Conservation (phyloP, 441 rosid species). For the Gossypium schwendimanii region DNA sequence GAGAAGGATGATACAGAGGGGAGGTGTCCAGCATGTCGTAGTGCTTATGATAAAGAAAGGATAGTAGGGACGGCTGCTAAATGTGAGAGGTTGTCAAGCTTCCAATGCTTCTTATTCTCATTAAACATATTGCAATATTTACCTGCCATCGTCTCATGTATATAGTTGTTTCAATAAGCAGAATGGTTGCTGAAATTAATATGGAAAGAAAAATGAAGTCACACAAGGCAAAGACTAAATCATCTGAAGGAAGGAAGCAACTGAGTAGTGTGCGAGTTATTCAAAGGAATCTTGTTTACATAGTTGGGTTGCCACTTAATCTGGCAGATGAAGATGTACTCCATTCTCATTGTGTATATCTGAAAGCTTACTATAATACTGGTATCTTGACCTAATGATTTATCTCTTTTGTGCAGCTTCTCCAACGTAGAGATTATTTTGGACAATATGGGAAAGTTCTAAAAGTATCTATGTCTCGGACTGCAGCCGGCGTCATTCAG, state of each 20-base stretch:
- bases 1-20: conserved; percentile 59
- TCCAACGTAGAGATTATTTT: conserved; percentile 51
- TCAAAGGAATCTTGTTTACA: conserved; percentile 59
- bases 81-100: conserved; percentile 46
- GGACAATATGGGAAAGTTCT: conserved; percentile 66
- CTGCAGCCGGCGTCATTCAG: conserved; percentile 52
- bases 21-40: conserved; percentile 65
- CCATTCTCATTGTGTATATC: not conserved
- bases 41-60: conserved; percentile 55
- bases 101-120: not conserved
- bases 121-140: conserved; percentile 26
- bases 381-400: conserved; percentile 2
- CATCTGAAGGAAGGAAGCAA: conserved; percentile 54
- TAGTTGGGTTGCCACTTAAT: conserved; percentile 55
- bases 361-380: not conserved
- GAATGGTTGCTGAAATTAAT: conserved; percentile 43
- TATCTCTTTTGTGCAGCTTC: conserved; percentile 36
- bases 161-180: conserved; percentile 11
- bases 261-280: conserved; percentile 56
- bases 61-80: conserved; percentile 54
- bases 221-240: conserved; percentile 47
- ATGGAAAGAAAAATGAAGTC: conserved; percentile 44
- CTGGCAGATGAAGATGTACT: conserved; percentile 57
- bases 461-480: conserved; percentile 65
- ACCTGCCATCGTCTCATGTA: not conserved